A percentile compares a stretch with the other conserved stretches of the same genome.
phyloP scores from a whole-genome alignment of 495 filamentous ascomycete species.

The Penicillium verhagenii region DNA sequence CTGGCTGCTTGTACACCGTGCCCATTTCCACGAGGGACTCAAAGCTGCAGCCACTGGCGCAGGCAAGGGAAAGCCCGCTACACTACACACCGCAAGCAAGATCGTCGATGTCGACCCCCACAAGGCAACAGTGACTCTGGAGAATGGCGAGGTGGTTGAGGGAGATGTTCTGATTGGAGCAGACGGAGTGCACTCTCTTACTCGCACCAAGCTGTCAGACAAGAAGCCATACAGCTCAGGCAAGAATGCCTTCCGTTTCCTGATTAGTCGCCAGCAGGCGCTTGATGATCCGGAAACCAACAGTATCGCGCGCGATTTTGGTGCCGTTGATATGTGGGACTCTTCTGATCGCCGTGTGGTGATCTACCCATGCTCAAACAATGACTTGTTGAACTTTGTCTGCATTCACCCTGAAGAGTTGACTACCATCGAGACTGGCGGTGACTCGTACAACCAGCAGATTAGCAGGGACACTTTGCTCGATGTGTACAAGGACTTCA shows the following conservation, averaged over 20 bases:
- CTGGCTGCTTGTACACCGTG: slow-evolving; percentile 54
- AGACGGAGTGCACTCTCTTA: slow-evolving; percentile 53
- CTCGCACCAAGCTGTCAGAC: slow-evolving; percentile 41
- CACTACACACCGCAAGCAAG: slow-evolving; percentile 42
- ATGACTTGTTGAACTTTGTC: slow-evolving; percentile 58
- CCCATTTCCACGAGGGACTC: slow-evolving; percentile 47
- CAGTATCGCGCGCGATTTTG: slow-evolving; percentile 34
- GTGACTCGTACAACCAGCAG: slow-evolving; percentile 47
- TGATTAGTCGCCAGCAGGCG: slow-evolving; percentile 45
- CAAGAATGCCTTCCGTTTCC: slow-evolving; percentile 61
- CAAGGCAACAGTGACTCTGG: slow-evolving; percentile 40
- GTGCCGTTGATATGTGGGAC: slow-evolving; percentile 51
- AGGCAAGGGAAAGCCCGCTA: slow-evolving; percentile 39
- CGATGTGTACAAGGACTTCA: slow-evolving; percentile 51
- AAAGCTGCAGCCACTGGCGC: slow-evolving; percentile 41
- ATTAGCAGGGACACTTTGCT: slow-evolving; percentile 47
- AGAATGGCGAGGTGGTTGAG: slow-evolving; percentile 30
- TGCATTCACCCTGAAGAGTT: slow-evolving; percentile 54
- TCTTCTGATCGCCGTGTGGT: slow-evolving; percentile 52
- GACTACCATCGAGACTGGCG: slow-evolving; percentile 27
- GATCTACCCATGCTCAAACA: slow-evolving; percentile 58
- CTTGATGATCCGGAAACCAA: slow-evolving; percentile 47
- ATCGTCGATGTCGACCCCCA: slow-evolving; percentile 45
- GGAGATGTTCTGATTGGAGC: slow-evolving; percentile 51
- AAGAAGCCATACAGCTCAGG: slow-evolving; percentile 47